These are phyloP conservation scores for Leccinum fuscescens DNA, from an alignment of 1,284 basidiomycete species.

Conservation along the genomic window DNA sequence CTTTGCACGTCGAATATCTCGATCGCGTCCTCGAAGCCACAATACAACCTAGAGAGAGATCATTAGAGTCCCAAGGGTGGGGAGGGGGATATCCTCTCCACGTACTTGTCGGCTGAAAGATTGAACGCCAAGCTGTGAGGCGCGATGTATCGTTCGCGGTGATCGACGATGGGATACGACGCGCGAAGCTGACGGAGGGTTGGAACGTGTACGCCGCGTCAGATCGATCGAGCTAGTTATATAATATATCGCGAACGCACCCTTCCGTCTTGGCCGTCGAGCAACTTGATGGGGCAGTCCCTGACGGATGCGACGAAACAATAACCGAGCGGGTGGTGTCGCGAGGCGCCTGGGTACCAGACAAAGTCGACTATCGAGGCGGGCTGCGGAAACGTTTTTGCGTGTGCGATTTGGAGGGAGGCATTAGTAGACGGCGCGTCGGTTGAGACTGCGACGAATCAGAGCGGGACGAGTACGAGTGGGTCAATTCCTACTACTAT, in stretches of 20 bases:
- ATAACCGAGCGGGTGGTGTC: conserved; percentile 56
- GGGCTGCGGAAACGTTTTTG: conserved; percentile 47
- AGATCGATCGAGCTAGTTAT: background rate
- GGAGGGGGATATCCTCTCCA: background rate
- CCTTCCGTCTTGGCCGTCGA: conserved; percentile 76
- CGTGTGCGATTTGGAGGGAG: conserved; percentile 5
- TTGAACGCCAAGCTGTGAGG: conserved; percentile 85
- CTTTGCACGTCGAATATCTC: conserved; percentile 80
- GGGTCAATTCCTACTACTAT: background rate
- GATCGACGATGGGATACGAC: conserved; percentile 88
- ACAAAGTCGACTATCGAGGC: conserved; percentile 70
- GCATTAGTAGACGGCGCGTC: background rate
- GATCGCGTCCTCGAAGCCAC: conserved; percentile 86
- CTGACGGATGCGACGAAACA: conserved; percentile 81
- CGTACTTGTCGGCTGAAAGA: conserved; percentile 62
- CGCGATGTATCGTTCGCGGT: conserved; percentile 83
- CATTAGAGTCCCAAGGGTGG: background rate
- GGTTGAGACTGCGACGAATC: conserved; percentile 1
- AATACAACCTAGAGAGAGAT: conserved; percentile 65
- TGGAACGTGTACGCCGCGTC: background rate
- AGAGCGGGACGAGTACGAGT: background rate
- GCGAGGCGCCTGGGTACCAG: conserved; percentile 81
- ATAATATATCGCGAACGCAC: conserved; percentile 42
- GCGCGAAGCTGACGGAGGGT: conserved; percentile 46
- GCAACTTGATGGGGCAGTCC: conserved; percentile 77